Conservation (phyloP, 2,329 filamentous ascomycete species). For the Clarireedia paspali region DNA sequence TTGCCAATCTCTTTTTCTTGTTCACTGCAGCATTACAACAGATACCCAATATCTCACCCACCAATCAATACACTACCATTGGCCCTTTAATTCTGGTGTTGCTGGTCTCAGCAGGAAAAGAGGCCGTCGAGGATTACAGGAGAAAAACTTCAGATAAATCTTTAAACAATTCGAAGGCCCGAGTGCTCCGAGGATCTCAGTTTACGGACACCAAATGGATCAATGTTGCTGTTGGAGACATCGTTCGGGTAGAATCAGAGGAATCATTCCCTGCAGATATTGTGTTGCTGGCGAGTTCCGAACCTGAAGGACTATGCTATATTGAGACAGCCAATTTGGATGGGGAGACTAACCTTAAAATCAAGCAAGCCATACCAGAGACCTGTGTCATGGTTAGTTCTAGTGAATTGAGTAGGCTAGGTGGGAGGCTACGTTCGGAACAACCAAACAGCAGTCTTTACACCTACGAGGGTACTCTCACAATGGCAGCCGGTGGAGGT, state of each 20-base stretch:
- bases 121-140: constrained; percentile 88
- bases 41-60: constrained; percentile 89
- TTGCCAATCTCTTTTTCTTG: constrained; percentile 98
- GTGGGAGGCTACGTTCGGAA: constrained; percentile 83
- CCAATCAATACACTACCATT: constrained; percentile 93
- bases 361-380: constrained; percentile 95
- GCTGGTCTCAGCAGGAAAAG: constrained; percentile 90
- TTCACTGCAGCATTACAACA: constrained; percentile 94
- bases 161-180: constrained; percentile 80
- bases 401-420: constrained; percentile 75
- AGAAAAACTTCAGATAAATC: constrained; percentile 79
- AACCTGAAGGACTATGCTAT: constrained; percentile 95
- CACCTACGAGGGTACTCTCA: constrained; percentile 94
- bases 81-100: constrained; percentile 86
- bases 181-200: constrained; percentile 70
- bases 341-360: constrained; percentile 96
- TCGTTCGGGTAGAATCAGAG: constrained; percentile 88
- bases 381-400: constrained; percentile 82
- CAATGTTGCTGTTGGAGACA: constrained; percentile 85
- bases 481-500: constrained; percentile 79
- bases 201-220: constrained; percentile 92
- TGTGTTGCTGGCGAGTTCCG: constrained; percentile 86
- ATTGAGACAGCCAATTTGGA: constrained; percentile 98
- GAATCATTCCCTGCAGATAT: constrained; percentile 92
- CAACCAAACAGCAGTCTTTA: constrained; percentile 98